Evolutionary conservation across 768 basidiomycete species (phyloP).

Genomic region (Scleroderma bovista): DNA sequence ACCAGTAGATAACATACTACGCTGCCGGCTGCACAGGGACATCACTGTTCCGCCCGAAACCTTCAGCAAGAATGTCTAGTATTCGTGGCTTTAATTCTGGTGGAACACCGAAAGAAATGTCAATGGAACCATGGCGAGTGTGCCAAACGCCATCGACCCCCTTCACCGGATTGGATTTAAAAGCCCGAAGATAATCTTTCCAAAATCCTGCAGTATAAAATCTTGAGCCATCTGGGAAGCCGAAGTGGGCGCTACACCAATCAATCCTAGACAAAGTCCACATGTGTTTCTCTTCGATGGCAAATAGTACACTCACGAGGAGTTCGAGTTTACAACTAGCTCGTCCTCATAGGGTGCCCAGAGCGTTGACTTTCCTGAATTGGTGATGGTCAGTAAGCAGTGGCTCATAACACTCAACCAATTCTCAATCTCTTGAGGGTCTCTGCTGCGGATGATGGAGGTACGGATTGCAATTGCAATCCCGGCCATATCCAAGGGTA

Average conservation of each 20-base stretch:
- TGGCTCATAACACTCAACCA: conserved; percentile 16
- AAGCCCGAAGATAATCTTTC: conserved; percentile 18
- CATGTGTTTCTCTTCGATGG: conserved; percentile 1
- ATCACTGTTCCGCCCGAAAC: no score
- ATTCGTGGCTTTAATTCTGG: no score
- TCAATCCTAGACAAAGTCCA: conserved; percentile 10
- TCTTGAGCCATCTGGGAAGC: conserved; percentile 13
- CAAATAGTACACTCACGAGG: conserved; percentile 10
- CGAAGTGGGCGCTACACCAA: conserved; percentile 19
- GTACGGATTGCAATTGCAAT: conserved; percentile 15
- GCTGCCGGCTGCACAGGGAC: no score
- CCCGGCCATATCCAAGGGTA: conserved; percentile 13
- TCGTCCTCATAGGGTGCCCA: no score
- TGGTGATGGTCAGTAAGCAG: not conserved
- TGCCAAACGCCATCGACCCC: conserved; percentile 14
- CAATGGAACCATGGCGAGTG: conserved; percentile 11
- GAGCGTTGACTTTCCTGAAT: no score
- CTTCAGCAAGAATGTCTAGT: no score
- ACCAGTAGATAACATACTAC: no score
- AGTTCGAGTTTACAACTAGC: no score
- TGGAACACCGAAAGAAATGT: conserved; percentile 6
- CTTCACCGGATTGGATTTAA: conserved; percentile 19
- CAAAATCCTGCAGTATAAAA: conserved; percentile 11
- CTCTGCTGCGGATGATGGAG: conserved; percentile 9
- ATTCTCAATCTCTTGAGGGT: conserved; percentile 10